Percentiles rank a stretch among this genome's conserved stretches.
These are phyloP conservation scores for Pleurotus cornucopiae DNA, from an alignment of 768 basidiomycete genomes.

Conservation along the genomic window DNA sequence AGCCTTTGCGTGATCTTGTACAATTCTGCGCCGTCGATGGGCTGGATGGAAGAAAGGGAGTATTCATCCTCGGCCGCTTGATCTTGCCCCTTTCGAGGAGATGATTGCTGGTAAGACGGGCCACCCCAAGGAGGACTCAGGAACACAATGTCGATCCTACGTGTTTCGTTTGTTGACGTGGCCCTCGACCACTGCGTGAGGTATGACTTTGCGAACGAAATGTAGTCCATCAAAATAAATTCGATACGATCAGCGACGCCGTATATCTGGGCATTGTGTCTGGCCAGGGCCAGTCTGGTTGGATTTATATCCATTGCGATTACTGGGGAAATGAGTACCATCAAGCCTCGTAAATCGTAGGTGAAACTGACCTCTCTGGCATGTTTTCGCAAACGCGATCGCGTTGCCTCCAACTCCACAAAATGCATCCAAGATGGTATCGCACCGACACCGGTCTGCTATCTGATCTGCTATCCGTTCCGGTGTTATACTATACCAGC, in stretches of 20 bases:
- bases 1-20: constrained; percentile 69
- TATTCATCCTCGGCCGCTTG: constrained; percentile 46
- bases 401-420: constrained; percentile 98
- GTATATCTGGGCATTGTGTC: constrained; percentile 91
- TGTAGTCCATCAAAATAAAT: constrained; percentile 84
- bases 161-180: constrained; percentile 22
- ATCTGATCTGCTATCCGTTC: constrained; percentile 91
- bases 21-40: constrained; percentile 79
- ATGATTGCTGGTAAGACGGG: constrained; percentile 47
- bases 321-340: constrained; percentile 45
- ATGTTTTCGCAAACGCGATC: constrained; percentile 95
- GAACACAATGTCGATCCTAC: constrained; percentile 84
- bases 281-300: constrained; percentile 80
- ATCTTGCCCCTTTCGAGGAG: constrained; percentile 7
- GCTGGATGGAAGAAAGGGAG: constrained; percentile 67
- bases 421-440: constrained; percentile 87
- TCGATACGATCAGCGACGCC: constrained; percentile 95
- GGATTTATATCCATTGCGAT: constrained; percentile 91
- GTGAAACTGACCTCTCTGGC: constrained; percentile 73
- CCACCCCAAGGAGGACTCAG: constrained; percentile 97
- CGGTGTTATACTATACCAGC: constrained; percentile 98
- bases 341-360: background rate
- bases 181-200: constrained; percentile 17
- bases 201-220: constrained; percentile 67
- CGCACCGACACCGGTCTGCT: constrained; percentile 85